Evolutionary conservation across 495 filamentous ascomycete species (phyloP).

Genomic region (Delitschia confertaspora): DNA sequence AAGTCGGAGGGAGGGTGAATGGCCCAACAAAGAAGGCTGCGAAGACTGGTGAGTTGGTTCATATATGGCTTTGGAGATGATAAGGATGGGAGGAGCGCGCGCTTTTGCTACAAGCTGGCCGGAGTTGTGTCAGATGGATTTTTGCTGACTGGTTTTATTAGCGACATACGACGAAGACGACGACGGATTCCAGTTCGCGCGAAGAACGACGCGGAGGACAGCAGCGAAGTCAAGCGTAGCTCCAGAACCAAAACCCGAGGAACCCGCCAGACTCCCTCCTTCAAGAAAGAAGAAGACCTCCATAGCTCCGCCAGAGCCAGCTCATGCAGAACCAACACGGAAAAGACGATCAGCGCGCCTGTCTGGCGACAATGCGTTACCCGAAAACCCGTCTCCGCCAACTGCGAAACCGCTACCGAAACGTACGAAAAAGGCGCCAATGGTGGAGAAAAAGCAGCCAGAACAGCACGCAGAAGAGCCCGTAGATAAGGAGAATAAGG

Average conservation of each 20-base stretch:
- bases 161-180: constrained; percentile 56
- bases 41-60: constrained; percentile 25
- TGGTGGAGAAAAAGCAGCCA: constrained; percentile 21
- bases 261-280: constrained; percentile 25
- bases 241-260: constrained; percentile 34
- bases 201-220: constrained; percentile 44
- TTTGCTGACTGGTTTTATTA: constrained; percentile 23
- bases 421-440: constrained; percentile 19
- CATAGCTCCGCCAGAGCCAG: constrained; percentile 18
- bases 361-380: constrained; percentile 31
- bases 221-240: constrained; percentile 19
- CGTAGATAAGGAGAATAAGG: constrained; percentile 8
- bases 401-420: constrained; percentile 20
- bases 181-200: constrained; percentile 56
- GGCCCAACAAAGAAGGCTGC: constrained; percentile 17
- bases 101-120: too few relatives aligned
- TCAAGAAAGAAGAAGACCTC: constrained; percentile 36
- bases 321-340: constrained; percentile 26
- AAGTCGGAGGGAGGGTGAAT: constrained; percentile 10
- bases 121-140: too few relatives aligned
- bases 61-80: background rate
- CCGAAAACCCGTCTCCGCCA: constrained; percentile 24
- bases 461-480: constrained; percentile 9
- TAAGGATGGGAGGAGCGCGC: background rate
- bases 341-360: constrained; percentile 28